Base-by-base conservation (phyloP, 1,284 basidiomycete species). In the Pseudomicrostroma phylloplanum region DNA sequence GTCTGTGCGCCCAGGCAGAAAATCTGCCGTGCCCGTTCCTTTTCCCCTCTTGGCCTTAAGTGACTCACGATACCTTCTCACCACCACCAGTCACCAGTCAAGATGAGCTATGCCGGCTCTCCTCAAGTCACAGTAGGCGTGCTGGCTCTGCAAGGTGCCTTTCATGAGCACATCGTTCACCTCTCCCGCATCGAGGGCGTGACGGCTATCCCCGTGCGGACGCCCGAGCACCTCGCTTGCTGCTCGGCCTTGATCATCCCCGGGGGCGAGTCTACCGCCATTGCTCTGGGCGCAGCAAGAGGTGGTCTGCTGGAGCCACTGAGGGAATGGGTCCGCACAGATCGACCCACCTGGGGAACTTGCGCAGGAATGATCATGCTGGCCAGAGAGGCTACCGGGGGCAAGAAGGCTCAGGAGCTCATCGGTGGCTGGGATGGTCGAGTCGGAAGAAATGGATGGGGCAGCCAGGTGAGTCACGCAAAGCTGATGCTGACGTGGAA, bases 301-400 rank as follows among this genome's bases (percentile, higher is more conserved):
- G 86, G 88, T 0, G 89, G 89, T 0, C 83, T 98, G 51, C 80
- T 92, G 12, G 87, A 89, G 26, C 91, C 90, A 1, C 83, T 98
- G 6, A 84, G 85, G 48, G 83, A 85, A 49, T 96, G 83, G 88
- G 80, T 80, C 11, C 77, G 79, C 1, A 54, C 78, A 0, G 90
- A 66, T 0, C 56, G 88, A 71, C 87, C 91, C 0, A 86, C 93
- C 0, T 98, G 92, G 91, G 94, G 94, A 1, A 97, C 93, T 0
- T 98, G 94, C 80, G 94, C 94, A 0, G 94, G 94, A 19, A 93
- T 94, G 69, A 97, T 98, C 68, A 83, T 97, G 56, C 85, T 97
- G 51, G 15, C 86, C 55, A 43, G 67, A 46, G 65, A 76, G 87
- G 66, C 77, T 15, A 70, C 62, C 15, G 88, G 89, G 56, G 85